phyloP scores from a whole-genome alignment of 2,329 filamentous ascomycete genomes.

The Colletotrichum spinosum region DNA sequence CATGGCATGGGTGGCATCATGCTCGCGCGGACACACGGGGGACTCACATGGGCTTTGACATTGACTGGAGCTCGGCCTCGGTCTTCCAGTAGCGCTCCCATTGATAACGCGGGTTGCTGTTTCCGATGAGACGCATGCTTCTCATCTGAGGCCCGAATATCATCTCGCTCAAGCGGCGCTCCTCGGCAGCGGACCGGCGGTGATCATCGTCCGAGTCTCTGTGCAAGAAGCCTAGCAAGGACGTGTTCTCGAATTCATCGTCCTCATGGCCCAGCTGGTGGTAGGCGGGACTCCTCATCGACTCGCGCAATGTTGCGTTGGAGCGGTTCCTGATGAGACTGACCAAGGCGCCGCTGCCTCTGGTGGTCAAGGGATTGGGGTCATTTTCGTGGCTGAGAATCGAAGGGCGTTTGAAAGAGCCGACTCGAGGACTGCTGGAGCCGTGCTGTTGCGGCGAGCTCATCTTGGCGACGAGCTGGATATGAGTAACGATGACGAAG shows the following conservation, averaged over 20 bases:
- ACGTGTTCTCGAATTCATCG: slow-evolving; percentile 41
- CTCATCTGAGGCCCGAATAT: slow-evolving; percentile 79
- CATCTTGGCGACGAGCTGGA: slow-evolving; percentile 14
- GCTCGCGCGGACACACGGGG: slow-evolving; percentile 13
- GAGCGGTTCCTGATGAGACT: slow-evolving; percentile 61
- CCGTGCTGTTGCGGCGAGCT: slow-evolving; percentile 32
- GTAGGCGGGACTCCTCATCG: slow-evolving; percentile 37
- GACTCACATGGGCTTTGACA: slow-evolving; percentile 76
- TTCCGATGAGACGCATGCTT: slow-evolving; percentile 88
- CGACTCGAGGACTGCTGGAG: slow-evolving; percentile 33
- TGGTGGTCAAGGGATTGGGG: slow-evolving; percentile 66
- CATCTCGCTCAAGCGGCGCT: slow-evolving; percentile 69
- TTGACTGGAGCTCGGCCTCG: slow-evolving; percentile 76
- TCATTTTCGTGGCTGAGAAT: slow-evolving; percentile 50
- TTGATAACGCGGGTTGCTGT: slow-evolving; percentile 84
- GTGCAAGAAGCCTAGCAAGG: slow-evolving; percentile 32
- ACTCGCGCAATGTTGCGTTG: slow-evolving; percentile 34
- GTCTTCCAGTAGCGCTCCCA: slow-evolving; percentile 91
- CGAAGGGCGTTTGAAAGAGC: slow-evolving; percentile 40
- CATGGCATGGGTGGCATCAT: slow-evolving; percentile 6
- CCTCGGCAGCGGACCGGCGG: slow-evolving; percentile 60
- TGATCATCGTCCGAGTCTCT: slow-evolving; percentile 53
- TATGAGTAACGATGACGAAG: neutral
- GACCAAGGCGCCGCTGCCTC: slow-evolving; percentile 47
- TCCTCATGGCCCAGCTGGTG: slow-evolving; percentile 38